Percentiles rank a stretch among this genome's conserved stretches.
Evolutionary conservation across 148 eudicot genomes (phyloP).

Genomic region (Rheum nobile): DNA sequence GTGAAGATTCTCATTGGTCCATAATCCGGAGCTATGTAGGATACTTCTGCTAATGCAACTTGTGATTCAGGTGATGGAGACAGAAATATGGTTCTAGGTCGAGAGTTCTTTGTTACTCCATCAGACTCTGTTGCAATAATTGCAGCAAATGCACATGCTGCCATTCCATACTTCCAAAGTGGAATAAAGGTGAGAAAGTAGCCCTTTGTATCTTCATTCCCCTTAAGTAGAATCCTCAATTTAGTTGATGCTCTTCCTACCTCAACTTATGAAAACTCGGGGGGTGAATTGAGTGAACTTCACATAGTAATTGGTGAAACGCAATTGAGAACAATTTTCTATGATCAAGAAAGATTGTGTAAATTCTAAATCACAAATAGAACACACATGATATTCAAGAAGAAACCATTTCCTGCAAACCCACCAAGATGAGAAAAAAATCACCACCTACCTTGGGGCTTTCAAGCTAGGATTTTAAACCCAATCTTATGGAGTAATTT

Average conservation of each 20-base stretch:
- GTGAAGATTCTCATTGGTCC: not conserved
- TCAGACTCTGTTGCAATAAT: constrained; percentile 98
- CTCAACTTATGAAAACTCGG: not conserved
- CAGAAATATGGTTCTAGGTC: constrained; percentile 96
- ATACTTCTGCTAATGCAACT: not conserved
- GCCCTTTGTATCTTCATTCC: not conserved
- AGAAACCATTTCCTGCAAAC: not conserved
- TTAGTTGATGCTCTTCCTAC: not conserved
- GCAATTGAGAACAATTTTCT: not conserved
- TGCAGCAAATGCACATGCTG: constrained; percentile 88
- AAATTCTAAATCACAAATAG: not conserved
- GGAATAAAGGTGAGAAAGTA: constrained; percentile 58
- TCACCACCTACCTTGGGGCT: not conserved
- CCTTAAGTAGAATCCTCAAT: not conserved
- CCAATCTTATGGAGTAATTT: too few species aligned
- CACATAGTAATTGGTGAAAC: not conserved
- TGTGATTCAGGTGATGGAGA: constrained; percentile 85
- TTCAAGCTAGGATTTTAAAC: not conserved
- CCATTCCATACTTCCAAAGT: constrained; percentile 75
- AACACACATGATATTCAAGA: not conserved
- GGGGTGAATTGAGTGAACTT: too few species aligned
- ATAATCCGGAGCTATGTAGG: not conserved
- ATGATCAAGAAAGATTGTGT: not conserved
- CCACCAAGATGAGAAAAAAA: not conserved
- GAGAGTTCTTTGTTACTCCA: constrained; percentile 86